phyloP scores from a whole-genome alignment of 148 eudicot genomes.

The Dysphania ambrosioides region DNA sequence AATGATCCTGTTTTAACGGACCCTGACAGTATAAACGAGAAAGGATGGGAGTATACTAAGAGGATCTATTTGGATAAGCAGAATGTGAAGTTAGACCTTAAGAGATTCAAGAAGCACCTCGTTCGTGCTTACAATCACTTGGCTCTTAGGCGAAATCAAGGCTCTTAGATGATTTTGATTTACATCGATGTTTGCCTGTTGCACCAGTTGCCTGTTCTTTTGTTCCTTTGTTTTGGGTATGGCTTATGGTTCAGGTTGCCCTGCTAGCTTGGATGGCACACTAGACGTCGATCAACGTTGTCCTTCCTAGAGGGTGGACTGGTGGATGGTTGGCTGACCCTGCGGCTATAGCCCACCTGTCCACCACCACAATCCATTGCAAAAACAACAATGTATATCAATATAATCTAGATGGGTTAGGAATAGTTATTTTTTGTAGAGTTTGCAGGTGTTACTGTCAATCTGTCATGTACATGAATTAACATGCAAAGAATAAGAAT shows the following conservation, averaged over 20 bases:
- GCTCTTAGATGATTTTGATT: not conserved
- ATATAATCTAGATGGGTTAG: constrained; percentile 13
- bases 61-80: constrained; percentile 82
- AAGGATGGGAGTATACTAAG: constrained; percentile 87
- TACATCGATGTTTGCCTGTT: too few relatives aligned
- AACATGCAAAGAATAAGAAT: constrained; percentile 20
- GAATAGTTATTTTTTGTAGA: not conserved
- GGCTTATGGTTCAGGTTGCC: not conserved
- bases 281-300: not conserved
- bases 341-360: not conserved
- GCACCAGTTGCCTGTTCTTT: not conserved
- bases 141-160: constrained; percentile 29
- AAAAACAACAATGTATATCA: constrained; percentile 17
- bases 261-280: not conserved
- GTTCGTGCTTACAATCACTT: constrained; percentile 57
- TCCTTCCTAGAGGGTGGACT: not conserved
- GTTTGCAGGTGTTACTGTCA: constrained; percentile 17
- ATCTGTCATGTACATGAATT: constrained; percentile 5
- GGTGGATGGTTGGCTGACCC: constrained; percentile 19
- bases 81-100: constrained; percentile 61
- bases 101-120: constrained; percentile 61
- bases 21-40: constrained; percentile 50
- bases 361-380: not conserved
- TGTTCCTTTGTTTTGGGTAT: not conserved
- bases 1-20: constrained; percentile 61